phyloP scores from a whole-genome alignment of 1,139 yeast species.

The Kurtzmaniella quercitrusa region DNA sequence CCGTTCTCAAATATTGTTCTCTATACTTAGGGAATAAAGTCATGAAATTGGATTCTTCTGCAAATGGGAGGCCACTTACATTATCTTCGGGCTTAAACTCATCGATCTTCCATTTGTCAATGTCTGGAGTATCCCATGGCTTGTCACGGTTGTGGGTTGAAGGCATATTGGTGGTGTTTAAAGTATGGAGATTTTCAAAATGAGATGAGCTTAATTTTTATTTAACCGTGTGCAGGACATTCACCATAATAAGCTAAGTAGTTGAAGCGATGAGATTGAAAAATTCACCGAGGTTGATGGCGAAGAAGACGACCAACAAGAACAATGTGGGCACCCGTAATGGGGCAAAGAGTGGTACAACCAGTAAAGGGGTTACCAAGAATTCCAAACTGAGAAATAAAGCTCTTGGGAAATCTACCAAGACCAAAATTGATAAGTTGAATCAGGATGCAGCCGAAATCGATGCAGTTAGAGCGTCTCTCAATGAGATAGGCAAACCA shows the following conservation, averaged over 20 bases:
- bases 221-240: background rate
- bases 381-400: conserved; percentile 15
- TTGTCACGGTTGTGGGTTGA: conserved; percentile 91
- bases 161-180: conserved; percentile 49
- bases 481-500: conserved; percentile 16
- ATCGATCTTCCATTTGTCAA: conserved; percentile 89
- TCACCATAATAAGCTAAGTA: background rate
- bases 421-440: conserved; percentile 39
- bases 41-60: conserved; percentile 94
- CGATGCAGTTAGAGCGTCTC: conserved; percentile 28
- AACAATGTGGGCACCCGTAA: conserved; percentile 10
- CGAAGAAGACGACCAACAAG: conserved; percentile 3
- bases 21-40: conserved; percentile 95
- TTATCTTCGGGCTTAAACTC: conserved; percentile 91
- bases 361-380: conserved; percentile 15
- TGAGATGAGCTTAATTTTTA: background rate
- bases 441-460: conserved; percentile 37
- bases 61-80: conserved; percentile 77
- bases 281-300: background rate
- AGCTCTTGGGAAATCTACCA: conserved; percentile 30
- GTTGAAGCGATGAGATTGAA: conserved; percentile 1
- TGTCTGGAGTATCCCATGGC: conserved; percentile 97
- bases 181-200: background rate
- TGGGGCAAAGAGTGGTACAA: conserved; percentile 9
- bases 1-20: conserved; percentile 80